Base-by-base conservation (phyloP, 2,329 filamentous ascomycete species). In the Arthrinium puccinioides region DNA sequence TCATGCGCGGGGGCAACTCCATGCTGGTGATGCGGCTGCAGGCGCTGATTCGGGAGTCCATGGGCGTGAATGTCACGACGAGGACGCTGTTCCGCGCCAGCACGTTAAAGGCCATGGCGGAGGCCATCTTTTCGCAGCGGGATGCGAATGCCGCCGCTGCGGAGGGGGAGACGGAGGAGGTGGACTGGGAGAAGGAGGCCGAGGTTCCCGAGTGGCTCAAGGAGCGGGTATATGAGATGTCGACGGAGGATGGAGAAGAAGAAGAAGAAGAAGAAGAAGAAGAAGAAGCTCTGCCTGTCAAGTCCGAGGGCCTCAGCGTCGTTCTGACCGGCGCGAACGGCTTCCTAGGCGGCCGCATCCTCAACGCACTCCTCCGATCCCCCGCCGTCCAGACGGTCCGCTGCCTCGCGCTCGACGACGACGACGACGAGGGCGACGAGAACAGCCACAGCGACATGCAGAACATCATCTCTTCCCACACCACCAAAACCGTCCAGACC, bases 301-400 rank as follows among this genome's bases (percentile, higher is more conserved):
- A 25, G 23, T 8, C 9, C 13, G 23, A 25, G 8, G 13, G 13
- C 4, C 5, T 28, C 9, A 8, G 18, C 14, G 43, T 65, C 4
- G 37, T 68, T 3, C 25, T 57, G 2, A 69, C 64, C 0, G 66
- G 66, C 2, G 51, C 59, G 2, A 60, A 60, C 2, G 63, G 61
- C 1, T 68, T 64, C 35, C 48, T 74, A 2, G 66, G 59, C 5
- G 36, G 44, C 4, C 43, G 57, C 8, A 38, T 74, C 16, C 48
- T 72, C 2, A 34, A 42, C 5, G 41, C 49, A 2, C 57, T 76
- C 1, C 26, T 63, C 1, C 37, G 50, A 4, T 37, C 60, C 5
- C 24, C 46, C 0, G 35, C 38, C 0, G 53, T 74, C 1, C 21
- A 37, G 2, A 51, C 48, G 10, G 48, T 75, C 2, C 14, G 19